phyloP scores from a whole-genome alignment of 129 eudicot species.

The Pittosporum tobira region DNA sequence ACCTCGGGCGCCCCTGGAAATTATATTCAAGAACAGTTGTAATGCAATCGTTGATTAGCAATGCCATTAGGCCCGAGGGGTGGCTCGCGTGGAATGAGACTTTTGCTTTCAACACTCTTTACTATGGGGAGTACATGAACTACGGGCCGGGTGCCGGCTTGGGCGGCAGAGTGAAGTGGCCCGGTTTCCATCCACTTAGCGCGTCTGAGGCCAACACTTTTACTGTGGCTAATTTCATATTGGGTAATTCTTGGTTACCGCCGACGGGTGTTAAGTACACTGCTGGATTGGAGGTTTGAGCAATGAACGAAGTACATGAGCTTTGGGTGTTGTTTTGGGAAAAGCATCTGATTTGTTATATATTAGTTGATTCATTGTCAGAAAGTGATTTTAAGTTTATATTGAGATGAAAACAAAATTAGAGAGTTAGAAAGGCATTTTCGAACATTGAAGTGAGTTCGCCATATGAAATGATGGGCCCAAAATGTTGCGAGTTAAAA shows the following conservation, averaged over 20 bases:
- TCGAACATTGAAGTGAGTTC: too few species aligned
- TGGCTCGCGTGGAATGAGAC: conserved; percentile 83
- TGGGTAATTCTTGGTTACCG: conserved; percentile 71
- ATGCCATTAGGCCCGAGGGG: conserved; percentile 52
- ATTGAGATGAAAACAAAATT: too few species aligned
- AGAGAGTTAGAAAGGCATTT: too few species aligned
- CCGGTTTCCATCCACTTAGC: conserved; percentile 51
- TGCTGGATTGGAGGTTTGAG: conserved; percentile 37
- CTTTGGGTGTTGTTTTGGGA: too few species aligned
- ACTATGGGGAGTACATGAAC: conserved; percentile 68
- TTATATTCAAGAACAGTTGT: conserved; percentile 57
- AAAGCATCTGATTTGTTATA: too few species aligned
- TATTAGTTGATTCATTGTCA: too few species aligned
- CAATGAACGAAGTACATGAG: neutral
- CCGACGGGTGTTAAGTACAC: conserved; percentile 48
- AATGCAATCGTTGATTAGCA: conserved; percentile 66
- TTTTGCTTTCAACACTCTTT: conserved; percentile 49
- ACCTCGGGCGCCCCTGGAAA: conserved; percentile 91
- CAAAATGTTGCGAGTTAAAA: too few species aligned
- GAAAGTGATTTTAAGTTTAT: too few species aligned
- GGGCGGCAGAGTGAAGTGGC: conserved; percentile 61
- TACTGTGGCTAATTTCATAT: conserved; percentile 57
- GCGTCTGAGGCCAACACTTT: conserved; percentile 40
- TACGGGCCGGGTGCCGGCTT: conserved; percentile 69
- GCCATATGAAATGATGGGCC: too few species aligned